Conservation (phyloP, 139 green algal species). For the Monoraphidium neglectum region DNA sequence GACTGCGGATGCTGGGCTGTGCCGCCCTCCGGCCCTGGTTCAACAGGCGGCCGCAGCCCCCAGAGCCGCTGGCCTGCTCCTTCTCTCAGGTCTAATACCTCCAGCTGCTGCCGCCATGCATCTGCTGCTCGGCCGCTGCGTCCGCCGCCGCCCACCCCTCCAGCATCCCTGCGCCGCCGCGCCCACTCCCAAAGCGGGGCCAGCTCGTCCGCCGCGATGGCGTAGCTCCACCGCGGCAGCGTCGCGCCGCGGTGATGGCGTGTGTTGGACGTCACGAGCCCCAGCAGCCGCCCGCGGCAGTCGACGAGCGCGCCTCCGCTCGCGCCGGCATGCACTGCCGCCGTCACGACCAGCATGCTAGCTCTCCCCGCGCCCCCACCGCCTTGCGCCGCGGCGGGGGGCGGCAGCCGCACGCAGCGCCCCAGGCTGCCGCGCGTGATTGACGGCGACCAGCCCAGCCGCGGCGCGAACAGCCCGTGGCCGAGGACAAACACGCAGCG, state of each 20-base stretch:
- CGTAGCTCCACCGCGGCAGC: conserved; percentile 69
- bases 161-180: too few relatives aligned
- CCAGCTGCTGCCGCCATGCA: background rate
- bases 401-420: background rate
- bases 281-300: conserved; percentile 50
- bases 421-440: conserved; percentile 43
- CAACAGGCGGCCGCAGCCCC: conserved; percentile 4
- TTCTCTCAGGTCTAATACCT: background rate
- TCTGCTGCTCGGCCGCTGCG: background rate
- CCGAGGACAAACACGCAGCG: conserved; percentile 50
- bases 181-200: conserved; percentile 40
- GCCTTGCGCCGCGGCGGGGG: background rate
- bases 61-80: conserved; percentile 5
- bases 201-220: conserved; percentile 54
- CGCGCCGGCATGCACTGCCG: conserved; percentile 70
- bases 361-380: background rate
- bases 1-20: too few relatives aligned
- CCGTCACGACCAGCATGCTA: conserved; percentile 66
- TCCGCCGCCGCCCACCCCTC: too few relatives aligned
- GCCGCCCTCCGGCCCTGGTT: too few relatives aligned
- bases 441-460: conserved; percentile 18
- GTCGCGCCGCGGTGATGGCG: conserved; percentile 33
- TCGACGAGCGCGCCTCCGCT: conserved; percentile 72
- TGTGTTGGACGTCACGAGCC: conserved; percentile 75
- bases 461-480: conserved; percentile 64